Percentiles rank a stretch among this genome's conserved stretches.
Evolutionary conservation across 495 filamentous ascomycete species (phyloP).

Genomic region (Penicillium bialowiezense): DNA sequence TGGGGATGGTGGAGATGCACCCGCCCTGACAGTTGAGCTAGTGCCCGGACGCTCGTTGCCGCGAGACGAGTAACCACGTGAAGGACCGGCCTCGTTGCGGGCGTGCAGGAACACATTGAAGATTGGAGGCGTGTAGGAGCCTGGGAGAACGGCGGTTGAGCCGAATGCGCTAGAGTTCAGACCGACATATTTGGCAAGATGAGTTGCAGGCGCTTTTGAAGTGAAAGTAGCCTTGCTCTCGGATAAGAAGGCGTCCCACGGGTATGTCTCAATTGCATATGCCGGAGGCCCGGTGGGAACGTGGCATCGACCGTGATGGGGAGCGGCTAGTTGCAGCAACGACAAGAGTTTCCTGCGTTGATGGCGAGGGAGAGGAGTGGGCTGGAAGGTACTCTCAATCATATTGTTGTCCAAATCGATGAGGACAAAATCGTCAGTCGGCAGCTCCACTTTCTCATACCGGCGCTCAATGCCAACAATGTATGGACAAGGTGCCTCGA

Average conservation of each 20-base stretch:
- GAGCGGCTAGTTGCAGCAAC: slow-evolving; percentile 83
- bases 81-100: slow-evolving; percentile 55
- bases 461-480: slow-evolving; percentile 93
- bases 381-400: slow-evolving; percentile 75
- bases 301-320: slow-evolving; percentile 83
- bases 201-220: slow-evolving; percentile 63
- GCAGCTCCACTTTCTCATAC: slow-evolving; percentile 87
- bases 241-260: slow-evolving; percentile 81
- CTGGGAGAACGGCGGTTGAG: slow-evolving; percentile 53
- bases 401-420: slow-evolving; percentile 89
- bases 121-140: slow-evolving; percentile 51
- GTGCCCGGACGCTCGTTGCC: slow-evolving; percentile 76
- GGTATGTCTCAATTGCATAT: slow-evolving; percentile 89
- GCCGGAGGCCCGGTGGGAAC: slow-evolving; percentile 85
- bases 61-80: slow-evolving; percentile 45
- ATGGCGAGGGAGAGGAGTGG: slow-evolving; percentile 76
- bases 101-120: slow-evolving; percentile 91
- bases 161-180: slow-evolving; percentile 87
- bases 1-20: slow-evolving; percentile 74
- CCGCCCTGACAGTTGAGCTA: slow-evolving; percentile 66
- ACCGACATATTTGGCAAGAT: slow-evolving; percentile 77
- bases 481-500: slow-evolving; percentile 95
- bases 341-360: slow-evolving; percentile 87
- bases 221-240: slow-evolving; percentile 80
- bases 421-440: slow-evolving; percentile 94